Percentiles rank a stretch among this genome's conserved stretches.
Conservation (phyloP, 192 early-diverging fungal species). For the Umbelopsis sp. region DNA sequence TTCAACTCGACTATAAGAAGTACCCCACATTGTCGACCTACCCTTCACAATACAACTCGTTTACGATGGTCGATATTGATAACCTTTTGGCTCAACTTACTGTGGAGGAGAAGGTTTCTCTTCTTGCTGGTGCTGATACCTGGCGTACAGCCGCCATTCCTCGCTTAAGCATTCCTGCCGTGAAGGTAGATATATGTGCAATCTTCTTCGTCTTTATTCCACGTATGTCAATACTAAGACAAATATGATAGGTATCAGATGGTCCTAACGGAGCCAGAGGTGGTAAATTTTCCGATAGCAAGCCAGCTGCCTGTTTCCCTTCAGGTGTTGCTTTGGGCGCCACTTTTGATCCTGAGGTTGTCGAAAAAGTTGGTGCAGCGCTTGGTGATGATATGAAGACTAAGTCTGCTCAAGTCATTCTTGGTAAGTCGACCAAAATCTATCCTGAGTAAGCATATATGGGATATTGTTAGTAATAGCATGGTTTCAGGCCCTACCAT, state of each 20-base stretch:
- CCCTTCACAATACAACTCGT: neutral
- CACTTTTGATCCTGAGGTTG: conserved; percentile 1
- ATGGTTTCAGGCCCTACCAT: conserved; percentile 1
- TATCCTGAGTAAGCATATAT: neutral
- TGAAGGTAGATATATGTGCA: neutral
- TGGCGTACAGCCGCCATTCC: conserved; percentile 17
- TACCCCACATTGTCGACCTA: neutral
- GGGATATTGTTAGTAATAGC: neutral
- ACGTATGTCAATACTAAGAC: neutral
- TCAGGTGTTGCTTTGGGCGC: conserved; percentile 12
- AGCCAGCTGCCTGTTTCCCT: conserved; percentile 12
- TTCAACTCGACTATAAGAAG: neutral
- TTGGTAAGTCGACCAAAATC: neutral
- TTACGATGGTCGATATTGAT: neutral
- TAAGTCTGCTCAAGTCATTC: conserved; percentile 15
- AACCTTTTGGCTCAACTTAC: conserved; percentile 19
- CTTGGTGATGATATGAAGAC: conserved; percentile 2
- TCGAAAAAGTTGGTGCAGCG: conserved; percentile 1
- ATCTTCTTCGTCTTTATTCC: too few relatives aligned
- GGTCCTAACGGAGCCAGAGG: conserved; percentile 21
- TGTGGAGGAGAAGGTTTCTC: conserved; percentile 6
- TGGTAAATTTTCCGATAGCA: neutral
- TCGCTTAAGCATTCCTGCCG: conserved; percentile 15
- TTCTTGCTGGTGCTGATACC: conserved; percentile 8
- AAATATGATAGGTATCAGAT: neutral